These are phyloP conservation scores for Agroathelia rolfsii DNA, from an alignment of 1,284 basidiomycete species.

Conservation along the genomic window DNA sequence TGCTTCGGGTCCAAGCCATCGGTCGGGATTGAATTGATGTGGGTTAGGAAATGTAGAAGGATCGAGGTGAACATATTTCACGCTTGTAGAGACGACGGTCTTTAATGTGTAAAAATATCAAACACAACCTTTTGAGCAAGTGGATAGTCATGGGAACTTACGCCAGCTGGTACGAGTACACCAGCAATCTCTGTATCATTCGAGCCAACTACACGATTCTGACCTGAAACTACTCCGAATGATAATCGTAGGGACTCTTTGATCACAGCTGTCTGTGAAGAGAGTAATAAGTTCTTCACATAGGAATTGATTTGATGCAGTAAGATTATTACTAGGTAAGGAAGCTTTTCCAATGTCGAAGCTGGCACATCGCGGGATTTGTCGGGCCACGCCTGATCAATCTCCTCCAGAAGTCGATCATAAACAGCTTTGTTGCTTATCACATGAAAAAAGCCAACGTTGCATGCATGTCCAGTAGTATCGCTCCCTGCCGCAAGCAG, in stretches of 20 bases:
- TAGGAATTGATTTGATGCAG: background rate
- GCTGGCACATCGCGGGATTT: slow-evolving; percentile 13
- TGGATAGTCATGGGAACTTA: too few relatives aligned
- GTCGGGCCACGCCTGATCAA: slow-evolving; percentile 21
- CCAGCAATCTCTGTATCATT: slow-evolving; percentile 13
- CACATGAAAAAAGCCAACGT: slow-evolving; percentile 22
- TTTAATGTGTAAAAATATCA: slow-evolving; percentile 5
- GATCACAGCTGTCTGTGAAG: slow-evolving; percentile 21
- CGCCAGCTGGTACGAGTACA: slow-evolving; percentile 14
- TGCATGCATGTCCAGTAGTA: slow-evolving; percentile 26
- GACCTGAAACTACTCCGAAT: slow-evolving; percentile 10
- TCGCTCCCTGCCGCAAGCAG: slow-evolving; percentile 27
- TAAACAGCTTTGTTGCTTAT: slow-evolving; percentile 17
- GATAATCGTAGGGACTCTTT: slow-evolving; percentile 27
- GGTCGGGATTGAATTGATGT: slow-evolving; percentile 26
- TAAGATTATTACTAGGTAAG: slow-evolving; percentile 22
- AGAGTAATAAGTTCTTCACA: slow-evolving; percentile 1
- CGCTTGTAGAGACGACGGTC: slow-evolving; percentile 16
- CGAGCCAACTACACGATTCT: slow-evolving; percentile 17
- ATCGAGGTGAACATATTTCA: slow-evolving; percentile 14
- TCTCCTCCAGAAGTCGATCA: slow-evolving; percentile 16
- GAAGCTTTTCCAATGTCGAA: slow-evolving; percentile 20
- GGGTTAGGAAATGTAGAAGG: slow-evolving; percentile 19
- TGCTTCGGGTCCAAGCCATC: slow-evolving; percentile 15
- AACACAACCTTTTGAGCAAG: too few relatives aligned